A percentile compares a stretch with the other conserved stretches of the same genome.
phyloP scores from a whole-genome alignment of 768 basidiomycete species.

The Phanerochaete carnosa region DNA sequence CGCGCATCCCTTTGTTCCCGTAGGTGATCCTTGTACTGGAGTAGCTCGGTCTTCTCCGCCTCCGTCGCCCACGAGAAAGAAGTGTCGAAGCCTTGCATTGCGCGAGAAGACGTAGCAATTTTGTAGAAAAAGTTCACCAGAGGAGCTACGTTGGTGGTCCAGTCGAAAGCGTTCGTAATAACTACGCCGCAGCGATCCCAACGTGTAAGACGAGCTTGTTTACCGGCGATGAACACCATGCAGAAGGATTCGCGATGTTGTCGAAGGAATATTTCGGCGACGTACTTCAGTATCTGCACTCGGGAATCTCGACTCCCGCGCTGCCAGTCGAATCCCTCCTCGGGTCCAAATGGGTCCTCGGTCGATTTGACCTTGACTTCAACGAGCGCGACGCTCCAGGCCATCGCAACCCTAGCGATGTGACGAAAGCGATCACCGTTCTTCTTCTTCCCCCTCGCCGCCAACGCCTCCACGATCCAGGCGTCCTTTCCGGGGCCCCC shows the following conservation, averaged over 20 bases:
- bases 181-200: background rate
- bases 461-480: background rate
- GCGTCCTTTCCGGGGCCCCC: background rate
- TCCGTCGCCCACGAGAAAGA: background rate
- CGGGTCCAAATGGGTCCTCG: background rate
- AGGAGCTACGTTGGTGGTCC: background rate
- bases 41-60: background rate
- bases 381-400: background rate
- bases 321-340: background rate
- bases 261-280: background rate
- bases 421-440: background rate
- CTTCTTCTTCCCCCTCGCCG: no score
- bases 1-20: background rate
- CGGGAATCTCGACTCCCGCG: background rate
- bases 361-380: background rate
- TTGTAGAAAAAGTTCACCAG: background rate
- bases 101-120: background rate
- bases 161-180: background rate
- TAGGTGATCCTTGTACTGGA: background rate
- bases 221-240: background rate
- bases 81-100: background rate
- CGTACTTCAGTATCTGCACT: background rate
- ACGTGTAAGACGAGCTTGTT: background rate
- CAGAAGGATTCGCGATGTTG: background rate
- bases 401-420: background rate